Evolutionary conservation across 2,329 filamentous ascomycete genomes (phyloP), one percentile per base, ranked within the genome.

Genomic region (Cryphonectria naterciae): DNA sequence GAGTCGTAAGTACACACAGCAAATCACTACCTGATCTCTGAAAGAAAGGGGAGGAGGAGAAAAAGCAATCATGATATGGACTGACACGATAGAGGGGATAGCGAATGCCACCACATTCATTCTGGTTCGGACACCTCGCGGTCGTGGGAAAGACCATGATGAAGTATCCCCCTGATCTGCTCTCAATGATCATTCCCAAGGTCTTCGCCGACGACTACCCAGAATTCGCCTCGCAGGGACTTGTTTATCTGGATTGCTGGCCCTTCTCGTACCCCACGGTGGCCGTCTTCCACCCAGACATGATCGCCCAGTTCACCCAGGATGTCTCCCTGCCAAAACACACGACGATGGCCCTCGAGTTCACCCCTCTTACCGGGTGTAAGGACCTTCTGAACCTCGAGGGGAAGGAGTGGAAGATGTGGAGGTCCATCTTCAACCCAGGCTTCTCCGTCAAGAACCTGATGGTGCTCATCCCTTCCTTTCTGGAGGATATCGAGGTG

Each of bases 211-310:
- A 74, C 39, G 75, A 79, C 60, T 79, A 77, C 60, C 77, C 79
- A 7, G 77, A 80, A 25, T 54, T 78, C n/a, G 74, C 74, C 1
- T 74, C 74, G 25, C 72, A 75, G 10, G 78, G 78, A 65, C 64
- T 78, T 35, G 72, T 79, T 67, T 80, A 83, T 69, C 72, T 83
- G 61, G 82, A 84, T 66, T 70, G 78, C 19, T 82, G 80, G 78
- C 82, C 82, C 4, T 73, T 83, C n/a, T 74, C 74, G 1, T 65
- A 71, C 6, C 77, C 80, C 3, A 79, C 82, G 75, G 39, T 82
- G 5, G 76, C 80, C n/a, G 76, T 83, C 39, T 75, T 76, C 67
- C 74, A 81, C 66, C 80, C 81, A 1, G 79, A 79, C 13, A 77
- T 84, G 49, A 79, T 79, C 63, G 75, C 79, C 7, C 80, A 81